A percentile compares a stretch with the other conserved stretches of the same genome.
Evolutionary conservation across 805 yeast species (phyloP).

Genomic region (Cyberlindnera xylosilytica): DNA sequence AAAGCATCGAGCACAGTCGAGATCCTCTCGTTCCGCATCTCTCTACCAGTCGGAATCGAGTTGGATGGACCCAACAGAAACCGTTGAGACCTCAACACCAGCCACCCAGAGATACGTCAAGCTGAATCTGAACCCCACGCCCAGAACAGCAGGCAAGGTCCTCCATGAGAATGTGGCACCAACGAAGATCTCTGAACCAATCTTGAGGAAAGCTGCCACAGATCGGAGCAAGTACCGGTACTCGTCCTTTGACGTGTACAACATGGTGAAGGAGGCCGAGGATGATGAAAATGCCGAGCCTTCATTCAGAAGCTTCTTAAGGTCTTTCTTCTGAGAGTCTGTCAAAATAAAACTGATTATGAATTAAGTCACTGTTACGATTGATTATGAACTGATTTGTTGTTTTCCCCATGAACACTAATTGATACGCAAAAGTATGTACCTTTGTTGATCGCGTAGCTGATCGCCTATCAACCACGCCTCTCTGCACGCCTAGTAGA

Average conservation of each 20-base stretch:
- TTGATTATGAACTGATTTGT: constrained; percentile 2
- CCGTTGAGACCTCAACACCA: constrained; percentile 20
- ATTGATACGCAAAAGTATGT: no score
- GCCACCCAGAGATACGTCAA: constrained; percentile 23
- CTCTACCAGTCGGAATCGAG: constrained; percentile 41
- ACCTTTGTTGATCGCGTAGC: no score
- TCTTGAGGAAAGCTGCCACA: constrained; percentile 5
- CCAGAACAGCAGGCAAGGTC: constrained; percentile 3
- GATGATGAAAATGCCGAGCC: constrained; percentile 10
- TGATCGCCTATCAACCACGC: no score
- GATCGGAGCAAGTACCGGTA: constrained; percentile 13
- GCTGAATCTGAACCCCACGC: constrained; percentile 23
- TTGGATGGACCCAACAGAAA: constrained; percentile 49
- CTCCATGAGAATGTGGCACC: background rate
- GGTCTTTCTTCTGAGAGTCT: constrained; percentile 17
- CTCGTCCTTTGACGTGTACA: constrained; percentile 26
- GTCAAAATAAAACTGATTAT: background rate
- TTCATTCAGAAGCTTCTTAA: constrained; percentile 21
- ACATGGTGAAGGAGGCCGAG: constrained; percentile 18
- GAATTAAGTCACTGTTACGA: background rate
- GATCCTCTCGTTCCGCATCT: constrained; percentile 22
- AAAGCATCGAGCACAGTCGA: constrained; percentile 5
- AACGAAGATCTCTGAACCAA: constrained; percentile 15
- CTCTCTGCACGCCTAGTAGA: no score
- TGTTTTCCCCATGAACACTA: background rate